Conservation (phyloP, 2,329 filamentous ascomycete genomes). For the Colletotrichum costaricense region DNA sequence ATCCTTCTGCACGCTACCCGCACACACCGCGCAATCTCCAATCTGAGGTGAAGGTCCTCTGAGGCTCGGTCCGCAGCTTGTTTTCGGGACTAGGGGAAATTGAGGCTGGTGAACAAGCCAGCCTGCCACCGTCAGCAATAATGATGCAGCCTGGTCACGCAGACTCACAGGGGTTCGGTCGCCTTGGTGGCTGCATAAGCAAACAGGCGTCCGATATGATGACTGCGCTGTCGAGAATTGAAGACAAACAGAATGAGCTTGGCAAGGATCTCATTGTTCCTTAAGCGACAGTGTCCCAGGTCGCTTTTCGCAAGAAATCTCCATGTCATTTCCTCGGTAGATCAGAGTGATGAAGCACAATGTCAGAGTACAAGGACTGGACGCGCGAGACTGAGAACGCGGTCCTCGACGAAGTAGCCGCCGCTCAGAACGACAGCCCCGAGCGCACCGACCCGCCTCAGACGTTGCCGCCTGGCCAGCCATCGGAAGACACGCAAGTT, state of each 20-base stretch:
- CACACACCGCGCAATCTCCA: not conserved
- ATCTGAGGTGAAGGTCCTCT: not conserved
- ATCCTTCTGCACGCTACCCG: conserved; percentile 5
- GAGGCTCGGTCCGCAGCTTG: conserved; percentile 10
- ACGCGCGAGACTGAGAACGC: conserved; percentile 23
- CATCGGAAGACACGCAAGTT: conserved; percentile 9
- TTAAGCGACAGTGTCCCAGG: not conserved
- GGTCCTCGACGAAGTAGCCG: conserved; percentile 5
- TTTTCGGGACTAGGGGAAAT: not conserved
- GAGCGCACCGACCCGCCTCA: not conserved
- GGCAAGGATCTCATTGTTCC: too few relatives aligned
- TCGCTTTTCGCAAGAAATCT: not conserved
- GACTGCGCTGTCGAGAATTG: conserved; percentile 4
- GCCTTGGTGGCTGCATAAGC: conserved; percentile 11
- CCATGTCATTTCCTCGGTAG: not conserved
- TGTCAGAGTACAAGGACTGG: conserved; percentile 14
- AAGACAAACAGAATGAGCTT: not conserved
- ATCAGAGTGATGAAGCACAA: not conserved
- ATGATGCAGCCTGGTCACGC: conserved; percentile 11
- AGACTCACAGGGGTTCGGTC: not conserved
- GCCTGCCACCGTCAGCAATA: conserved; percentile 8
- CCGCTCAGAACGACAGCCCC: conserved; percentile 10
- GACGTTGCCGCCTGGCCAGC: not conserved
- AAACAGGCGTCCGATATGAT: not conserved
- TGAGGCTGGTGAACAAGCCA: not conserved